phyloP scores from a whole-genome alignment of 2,329 filamentous ascomycete genomes.

The Cercospora citrullina region DNA sequence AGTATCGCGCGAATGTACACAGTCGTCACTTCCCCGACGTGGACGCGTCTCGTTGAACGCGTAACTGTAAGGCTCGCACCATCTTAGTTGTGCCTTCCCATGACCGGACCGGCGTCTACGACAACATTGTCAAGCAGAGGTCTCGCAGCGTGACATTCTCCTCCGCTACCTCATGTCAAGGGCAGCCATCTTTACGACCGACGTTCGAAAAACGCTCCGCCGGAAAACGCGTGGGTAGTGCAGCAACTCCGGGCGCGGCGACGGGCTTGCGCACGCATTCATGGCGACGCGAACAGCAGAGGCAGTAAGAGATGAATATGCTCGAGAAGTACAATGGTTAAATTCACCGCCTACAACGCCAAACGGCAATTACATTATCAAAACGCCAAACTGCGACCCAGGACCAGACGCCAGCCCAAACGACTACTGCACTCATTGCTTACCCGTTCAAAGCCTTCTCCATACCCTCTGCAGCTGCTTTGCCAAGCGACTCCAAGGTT shows the following conservation, averaged over 20 bases:
- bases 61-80: neutral
- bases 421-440: neutral
- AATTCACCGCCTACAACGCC: neutral
- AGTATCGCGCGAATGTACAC: neutral
- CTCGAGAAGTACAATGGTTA: neutral
- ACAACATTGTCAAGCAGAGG: no score
- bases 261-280: neutral
- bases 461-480: neutral
- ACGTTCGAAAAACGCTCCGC: no score
- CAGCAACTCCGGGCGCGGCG: no score
- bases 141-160: no score
- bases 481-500: conserved; percentile 5
- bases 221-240: no score
- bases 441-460: neutral
- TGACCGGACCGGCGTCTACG: no score
- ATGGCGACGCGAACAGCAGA: neutral
- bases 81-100: no score
- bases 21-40: neutral
- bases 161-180: no score
- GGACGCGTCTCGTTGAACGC: neutral
- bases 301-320: neutral
- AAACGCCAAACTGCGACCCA: neutral
- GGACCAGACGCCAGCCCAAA: neutral
- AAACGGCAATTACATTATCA: neutral
- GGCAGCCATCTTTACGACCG: no score